Conservation (phyloP, 169 alveolate genomes). For the Miamiensis avidus region DNA sequence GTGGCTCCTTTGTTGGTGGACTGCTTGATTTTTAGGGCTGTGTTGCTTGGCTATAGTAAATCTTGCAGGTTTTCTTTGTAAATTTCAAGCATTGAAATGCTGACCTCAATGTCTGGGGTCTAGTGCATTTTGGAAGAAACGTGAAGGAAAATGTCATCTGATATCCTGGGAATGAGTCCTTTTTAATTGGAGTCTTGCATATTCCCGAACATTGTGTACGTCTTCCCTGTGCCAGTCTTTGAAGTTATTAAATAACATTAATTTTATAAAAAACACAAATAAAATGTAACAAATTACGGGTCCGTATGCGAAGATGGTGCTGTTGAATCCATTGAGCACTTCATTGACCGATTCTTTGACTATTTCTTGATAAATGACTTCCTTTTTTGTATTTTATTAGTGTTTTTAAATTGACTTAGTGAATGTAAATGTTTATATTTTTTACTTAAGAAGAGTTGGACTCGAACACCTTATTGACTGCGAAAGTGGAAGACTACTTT, state of each 20-base stretch:
- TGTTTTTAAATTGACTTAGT: neutral
- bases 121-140: neutral
- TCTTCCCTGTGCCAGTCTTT: slow-evolving; percentile 39
- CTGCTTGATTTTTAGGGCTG: slow-evolving; percentile 27
- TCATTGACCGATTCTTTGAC: slow-evolving; percentile 32
- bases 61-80: slow-evolving; percentile 37
- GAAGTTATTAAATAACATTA: neutral
- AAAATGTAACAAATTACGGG: neutral
- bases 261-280: neutral
- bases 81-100: slow-evolving; percentile 41
- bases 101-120: slow-evolving; percentile 22
- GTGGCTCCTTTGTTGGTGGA: slow-evolving; percentile 33
- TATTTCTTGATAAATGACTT: slow-evolving; percentile 25
- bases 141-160: slow-evolving; percentile 10
- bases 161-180: slow-evolving; percentile 41
- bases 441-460: slow-evolving; percentile 10
- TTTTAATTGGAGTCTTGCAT: slow-evolving; percentile 10
- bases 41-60: slow-evolving; percentile 18
- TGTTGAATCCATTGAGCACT: slow-evolving; percentile 38
- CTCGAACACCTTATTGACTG: slow-evolving; percentile 9
- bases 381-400: neutral
- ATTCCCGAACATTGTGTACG: slow-evolving; percentile 45
- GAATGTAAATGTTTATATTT: neutral
- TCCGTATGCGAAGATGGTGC: slow-evolving; percentile 47
- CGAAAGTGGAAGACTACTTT: too few species aligned